Conservation (phyloP, 192 early-diverging fungal species). For the Entomortierella beljakovae region DNA sequence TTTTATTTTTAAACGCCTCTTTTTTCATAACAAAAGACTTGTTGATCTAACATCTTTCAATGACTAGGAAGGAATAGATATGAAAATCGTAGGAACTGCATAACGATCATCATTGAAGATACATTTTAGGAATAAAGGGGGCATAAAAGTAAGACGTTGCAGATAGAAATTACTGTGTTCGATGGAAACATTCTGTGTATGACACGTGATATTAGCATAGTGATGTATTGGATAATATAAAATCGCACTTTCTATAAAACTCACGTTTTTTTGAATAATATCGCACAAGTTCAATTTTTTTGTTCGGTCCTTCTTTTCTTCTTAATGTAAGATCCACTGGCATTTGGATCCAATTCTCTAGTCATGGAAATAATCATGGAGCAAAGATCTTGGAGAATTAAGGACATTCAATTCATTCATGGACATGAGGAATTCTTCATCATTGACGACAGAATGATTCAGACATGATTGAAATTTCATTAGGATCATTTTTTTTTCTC, state of each 20-base stretch:
- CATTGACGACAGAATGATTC: neutral
- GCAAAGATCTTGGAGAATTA: neutral
- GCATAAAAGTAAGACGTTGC: too few relatives aligned
- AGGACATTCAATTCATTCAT: neutral
- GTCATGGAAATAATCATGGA: neutral
- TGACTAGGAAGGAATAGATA: too few relatives aligned
- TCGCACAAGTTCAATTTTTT: neutral
- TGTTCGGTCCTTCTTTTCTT: slow-evolving; percentile 33
- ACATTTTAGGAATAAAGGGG: too few relatives aligned
- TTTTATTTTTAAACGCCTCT: too few relatives aligned
- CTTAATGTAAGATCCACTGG: slow-evolving; percentile 35
- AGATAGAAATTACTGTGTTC: too few relatives aligned
- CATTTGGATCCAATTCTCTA: neutral
- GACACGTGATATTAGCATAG: neutral
- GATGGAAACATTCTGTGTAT: too few relatives aligned
- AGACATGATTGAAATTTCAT: too few relatives aligned
- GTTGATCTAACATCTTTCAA: too few relatives aligned
- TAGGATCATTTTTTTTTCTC: neutral
- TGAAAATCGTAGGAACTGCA: too few relatives aligned
- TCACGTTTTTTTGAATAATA: neutral
- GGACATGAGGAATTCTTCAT: slow-evolving; percentile 9
- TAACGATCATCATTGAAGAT: too few relatives aligned
- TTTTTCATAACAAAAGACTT: too few relatives aligned
- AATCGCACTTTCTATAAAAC: neutral
- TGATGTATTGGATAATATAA: neutral